Percentiles rank a stretch among this genome's conserved stretches.
Conservation (phyloP, 495 filamentous ascomycete species). For the Darksidea phi region DNA sequence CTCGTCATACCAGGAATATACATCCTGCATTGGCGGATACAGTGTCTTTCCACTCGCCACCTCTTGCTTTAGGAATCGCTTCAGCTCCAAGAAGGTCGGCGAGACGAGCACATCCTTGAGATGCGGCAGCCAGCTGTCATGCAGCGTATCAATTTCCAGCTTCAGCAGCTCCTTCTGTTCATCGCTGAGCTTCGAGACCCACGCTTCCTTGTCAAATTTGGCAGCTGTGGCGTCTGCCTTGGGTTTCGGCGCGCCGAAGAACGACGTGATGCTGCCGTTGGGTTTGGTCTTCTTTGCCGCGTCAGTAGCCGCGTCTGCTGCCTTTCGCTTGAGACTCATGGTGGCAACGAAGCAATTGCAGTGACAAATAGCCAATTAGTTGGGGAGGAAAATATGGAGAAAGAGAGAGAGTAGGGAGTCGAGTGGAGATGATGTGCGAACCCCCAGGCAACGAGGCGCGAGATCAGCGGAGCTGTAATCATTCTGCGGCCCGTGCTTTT, state of each 20-base stretch:
- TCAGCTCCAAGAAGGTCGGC: slow-evolving; percentile 78
- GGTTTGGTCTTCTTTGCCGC: slow-evolving; percentile 72
- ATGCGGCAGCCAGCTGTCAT: slow-evolving; percentile 85
- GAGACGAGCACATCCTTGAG: slow-evolving; percentile 79
- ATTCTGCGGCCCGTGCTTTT: neutral
- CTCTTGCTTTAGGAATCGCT: slow-evolving; percentile 82
- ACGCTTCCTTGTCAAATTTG: slow-evolving; percentile 84
- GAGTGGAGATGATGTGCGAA: slow-evolving; percentile 4
- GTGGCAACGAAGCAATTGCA: slow-evolving; percentile 10
- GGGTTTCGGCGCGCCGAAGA: slow-evolving; percentile 58
- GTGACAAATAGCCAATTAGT: slow-evolving; percentile 14
- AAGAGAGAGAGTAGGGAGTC: neutral
- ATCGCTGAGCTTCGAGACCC: slow-evolving; percentile 70
- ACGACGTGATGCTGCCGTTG: slow-evolving; percentile 62
- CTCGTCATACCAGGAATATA: slow-evolving; percentile 81
- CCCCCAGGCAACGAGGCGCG: slow-evolving; percentile 17
- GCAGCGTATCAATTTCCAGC: slow-evolving; percentile 86
- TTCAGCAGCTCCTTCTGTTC: slow-evolving; percentile 81
- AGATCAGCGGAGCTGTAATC: slow-evolving; percentile 1
- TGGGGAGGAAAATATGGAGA: slow-evolving; percentile 6
- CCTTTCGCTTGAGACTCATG: slow-evolving; percentile 69
- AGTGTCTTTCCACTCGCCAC: slow-evolving; percentile 67
- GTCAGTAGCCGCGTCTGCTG: slow-evolving; percentile 48
- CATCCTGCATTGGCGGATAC: slow-evolving; percentile 81
- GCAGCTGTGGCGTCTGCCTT: slow-evolving; percentile 38